Percentiles rank a stretch among this genome's conserved stretches.
These are phyloP conservation scores for Alternaria brassicae DNA, from an alignment of 2,329 filamentous ascomycete genomes.

Conservation along the genomic window DNA sequence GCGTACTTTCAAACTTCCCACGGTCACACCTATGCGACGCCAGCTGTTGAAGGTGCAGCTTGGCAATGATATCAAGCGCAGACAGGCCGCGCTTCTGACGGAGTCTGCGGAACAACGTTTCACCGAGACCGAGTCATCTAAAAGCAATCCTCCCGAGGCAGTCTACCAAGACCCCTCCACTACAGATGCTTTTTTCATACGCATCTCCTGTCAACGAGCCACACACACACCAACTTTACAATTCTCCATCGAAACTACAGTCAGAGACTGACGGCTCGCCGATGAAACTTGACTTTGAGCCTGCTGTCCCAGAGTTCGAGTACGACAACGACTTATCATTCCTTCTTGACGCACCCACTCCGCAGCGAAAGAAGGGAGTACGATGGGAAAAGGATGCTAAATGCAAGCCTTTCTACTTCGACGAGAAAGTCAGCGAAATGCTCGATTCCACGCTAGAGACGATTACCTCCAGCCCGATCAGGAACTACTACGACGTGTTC, in stretches of 20 bases:
- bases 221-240: background rate
- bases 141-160: constrained; percentile 8
- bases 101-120: constrained; percentile 14
- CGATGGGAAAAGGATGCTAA: constrained; percentile 20
- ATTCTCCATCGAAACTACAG: background rate
- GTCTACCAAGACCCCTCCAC: constrained; percentile 19
- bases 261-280: background rate
- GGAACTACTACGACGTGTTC: constrained; percentile 10
- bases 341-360: constrained; percentile 23
- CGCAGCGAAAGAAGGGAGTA: constrained; percentile 15
- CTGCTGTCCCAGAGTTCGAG: constrained; percentile 1
- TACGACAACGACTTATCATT: constrained; percentile 28
- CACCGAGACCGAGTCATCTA: constrained; percentile 9
- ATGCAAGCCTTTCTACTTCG: constrained; percentile 27
- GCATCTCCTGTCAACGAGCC: background rate
- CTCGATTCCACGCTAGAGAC: constrained; percentile 31
- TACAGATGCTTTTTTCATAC: constrained; percentile 7
- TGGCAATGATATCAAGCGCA: constrained; percentile 12
- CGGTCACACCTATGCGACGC: constrained; percentile 19
- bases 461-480: constrained; percentile 21
- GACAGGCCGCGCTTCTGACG: background rate
- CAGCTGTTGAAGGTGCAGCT: constrained; percentile 19
- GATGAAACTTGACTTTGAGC: background rate
- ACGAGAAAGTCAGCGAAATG: constrained; percentile 33
- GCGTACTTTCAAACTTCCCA: background rate